These are phyloP conservation scores for Linderniella brevidens DNA, from an alignment of 257 asterid species.

Conservation along the genomic window DNA sequence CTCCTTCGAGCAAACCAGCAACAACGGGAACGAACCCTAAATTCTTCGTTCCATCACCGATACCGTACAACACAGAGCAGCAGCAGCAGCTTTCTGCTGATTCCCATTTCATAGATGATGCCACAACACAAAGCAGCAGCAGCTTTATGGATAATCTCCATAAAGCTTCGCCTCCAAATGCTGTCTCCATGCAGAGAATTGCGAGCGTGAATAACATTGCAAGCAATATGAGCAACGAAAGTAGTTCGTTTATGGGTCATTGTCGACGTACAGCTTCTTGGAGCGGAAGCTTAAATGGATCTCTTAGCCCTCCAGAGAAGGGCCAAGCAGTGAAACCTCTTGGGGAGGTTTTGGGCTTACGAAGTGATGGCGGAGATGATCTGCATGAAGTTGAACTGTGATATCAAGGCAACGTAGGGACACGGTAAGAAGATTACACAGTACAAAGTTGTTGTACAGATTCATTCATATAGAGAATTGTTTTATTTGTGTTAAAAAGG, in stretches of 20 bases:
- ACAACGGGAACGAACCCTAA: constrained; percentile 26
- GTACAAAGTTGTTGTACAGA: too few species aligned
- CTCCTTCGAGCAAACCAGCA: constrained; percentile 42
- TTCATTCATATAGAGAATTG: too few species aligned
- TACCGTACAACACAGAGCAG: constrained; percentile 28
- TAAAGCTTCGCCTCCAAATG: constrained; percentile 17
- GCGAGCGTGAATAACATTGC: constrained; percentile 66
- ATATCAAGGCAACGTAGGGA: constrained; percentile 8
- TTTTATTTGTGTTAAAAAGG: too few species aligned
- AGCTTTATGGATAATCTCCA: constrained; percentile 19
- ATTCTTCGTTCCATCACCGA: constrained; percentile 65
- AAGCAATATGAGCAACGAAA: constrained; percentile 12
- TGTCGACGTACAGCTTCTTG: constrained; percentile 83
- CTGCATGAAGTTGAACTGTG: constrained; percentile 91
- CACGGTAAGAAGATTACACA: too few species aligned
- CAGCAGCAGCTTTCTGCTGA: too few species aligned
- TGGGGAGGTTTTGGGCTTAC: constrained; percentile 41
- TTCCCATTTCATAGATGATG: constrained; percentile 15
- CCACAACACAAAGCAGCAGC: constrained; percentile 18
- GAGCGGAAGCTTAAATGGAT: constrained; percentile 59
- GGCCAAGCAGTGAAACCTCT: constrained; percentile 28
- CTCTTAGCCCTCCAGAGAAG: constrained; percentile 21
- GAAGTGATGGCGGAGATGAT: constrained; percentile 44
- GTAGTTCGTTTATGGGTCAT: constrained; percentile 19
- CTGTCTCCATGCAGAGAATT: constrained; percentile 36